Conservation (phyloP, 208 protist species). For the Trypanosomatidae sp. region DNA sequence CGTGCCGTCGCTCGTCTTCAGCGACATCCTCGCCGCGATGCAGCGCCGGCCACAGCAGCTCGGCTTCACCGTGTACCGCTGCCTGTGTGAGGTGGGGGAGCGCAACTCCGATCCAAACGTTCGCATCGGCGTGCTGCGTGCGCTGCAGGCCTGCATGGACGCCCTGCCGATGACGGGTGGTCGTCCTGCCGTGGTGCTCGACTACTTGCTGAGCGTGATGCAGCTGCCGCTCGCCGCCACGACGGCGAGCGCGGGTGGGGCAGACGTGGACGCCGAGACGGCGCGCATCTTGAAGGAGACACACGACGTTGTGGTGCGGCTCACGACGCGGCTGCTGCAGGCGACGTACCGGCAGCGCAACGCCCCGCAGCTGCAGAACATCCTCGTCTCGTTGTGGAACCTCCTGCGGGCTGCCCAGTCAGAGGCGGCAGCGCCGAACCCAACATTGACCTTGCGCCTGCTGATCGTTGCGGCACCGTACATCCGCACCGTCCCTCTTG, state of each 20-base stretch:
- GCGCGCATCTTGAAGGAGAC: slow-evolving; percentile 21
- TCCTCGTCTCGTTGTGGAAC: slow-evolving; percentile 35
- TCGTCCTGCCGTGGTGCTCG: slow-evolving; percentile 42
- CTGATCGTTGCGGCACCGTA: slow-evolving; percentile 62
- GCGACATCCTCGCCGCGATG: slow-evolving; percentile 48
- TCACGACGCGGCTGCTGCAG: slow-evolving; percentile 35
- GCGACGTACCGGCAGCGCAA: slow-evolving; percentile 54
- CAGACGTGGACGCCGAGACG: slow-evolving; percentile 3
- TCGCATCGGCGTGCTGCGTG: slow-evolving; percentile 46
- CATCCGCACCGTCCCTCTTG: slow-evolving; percentile 58
- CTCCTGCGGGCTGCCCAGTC: slow-evolving; percentile 17
- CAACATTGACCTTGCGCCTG: slow-evolving; percentile 27
- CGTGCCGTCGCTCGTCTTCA: slow-evolving; percentile 56
- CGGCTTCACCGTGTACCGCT: slow-evolving; percentile 62
- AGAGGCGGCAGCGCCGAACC: slow-evolving; percentile 9
- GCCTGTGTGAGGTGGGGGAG: slow-evolving; percentile 38
- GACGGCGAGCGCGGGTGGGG: not conserved
- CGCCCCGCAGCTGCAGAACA: slow-evolving; percentile 59
- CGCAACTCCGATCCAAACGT: slow-evolving; percentile 26
- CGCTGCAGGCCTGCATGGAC: slow-evolving; percentile 48
- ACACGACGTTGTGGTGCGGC: slow-evolving; percentile 31
- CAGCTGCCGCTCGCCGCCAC: slow-evolving; percentile 13
- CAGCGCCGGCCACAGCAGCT: slow-evolving; percentile 59
- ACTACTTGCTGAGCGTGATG: slow-evolving; percentile 30
- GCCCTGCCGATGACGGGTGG: slow-evolving; percentile 61